Conservation (phyloP, 2,329 filamentous ascomycete genomes). For the Aplosporella prunicola region DNA sequence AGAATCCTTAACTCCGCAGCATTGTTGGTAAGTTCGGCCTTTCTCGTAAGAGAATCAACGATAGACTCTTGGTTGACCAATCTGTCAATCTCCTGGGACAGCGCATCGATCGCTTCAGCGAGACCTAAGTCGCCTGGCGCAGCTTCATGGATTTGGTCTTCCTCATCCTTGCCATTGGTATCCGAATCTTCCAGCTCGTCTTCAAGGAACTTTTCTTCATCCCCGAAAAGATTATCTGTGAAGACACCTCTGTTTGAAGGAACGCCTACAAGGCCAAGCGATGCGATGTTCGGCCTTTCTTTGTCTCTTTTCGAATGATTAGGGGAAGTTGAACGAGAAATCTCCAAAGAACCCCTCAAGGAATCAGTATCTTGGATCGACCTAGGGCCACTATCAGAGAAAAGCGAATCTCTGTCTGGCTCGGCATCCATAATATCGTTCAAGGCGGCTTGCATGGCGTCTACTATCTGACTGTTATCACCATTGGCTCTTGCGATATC, state of each 20-base stretch:
- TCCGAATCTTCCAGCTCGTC: slow-evolving; percentile 74
- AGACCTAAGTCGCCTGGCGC: slow-evolving; percentile 89
- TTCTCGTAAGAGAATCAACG: slow-evolving; percentile 80
- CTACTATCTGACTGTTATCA: slow-evolving; percentile 71
- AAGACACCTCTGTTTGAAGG: slow-evolving; percentile 88
- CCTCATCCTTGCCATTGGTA: slow-evolving; percentile 50
- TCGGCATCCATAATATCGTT: slow-evolving; percentile 85
- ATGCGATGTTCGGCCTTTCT: slow-evolving; percentile 79
- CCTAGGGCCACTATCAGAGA: slow-evolving; percentile 43
- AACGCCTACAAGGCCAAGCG: slow-evolving; percentile 79
- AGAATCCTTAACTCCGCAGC: slow-evolving; percentile 85
- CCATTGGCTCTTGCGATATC: slow-evolving; percentile 37
- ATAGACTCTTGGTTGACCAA: slow-evolving; percentile 80
- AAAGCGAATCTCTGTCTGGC: slow-evolving; percentile 55
- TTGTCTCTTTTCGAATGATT: slow-evolving; percentile 33
- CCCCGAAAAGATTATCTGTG: slow-evolving; percentile 82
- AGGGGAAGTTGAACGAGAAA: slow-evolving; percentile 35
- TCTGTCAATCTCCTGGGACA: slow-evolving; percentile 87
- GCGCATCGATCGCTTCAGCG: slow-evolving; percentile 78
- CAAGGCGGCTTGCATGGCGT: slow-evolving; percentile 85
- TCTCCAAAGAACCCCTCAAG: slow-evolving; percentile 53
- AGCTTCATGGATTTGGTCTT: slow-evolving; percentile 84
- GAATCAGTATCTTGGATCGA: slow-evolving; percentile 52
- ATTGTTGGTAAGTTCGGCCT: slow-evolving; percentile 96
- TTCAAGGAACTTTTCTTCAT: slow-evolving; percentile 74